A percentile compares a stretch with the other conserved stretches of the same genome.
These are phyloP conservation scores for Lactarius tabidus DNA, from an alignment of 768 basidiomycete species.

Conservation along the genomic window DNA sequence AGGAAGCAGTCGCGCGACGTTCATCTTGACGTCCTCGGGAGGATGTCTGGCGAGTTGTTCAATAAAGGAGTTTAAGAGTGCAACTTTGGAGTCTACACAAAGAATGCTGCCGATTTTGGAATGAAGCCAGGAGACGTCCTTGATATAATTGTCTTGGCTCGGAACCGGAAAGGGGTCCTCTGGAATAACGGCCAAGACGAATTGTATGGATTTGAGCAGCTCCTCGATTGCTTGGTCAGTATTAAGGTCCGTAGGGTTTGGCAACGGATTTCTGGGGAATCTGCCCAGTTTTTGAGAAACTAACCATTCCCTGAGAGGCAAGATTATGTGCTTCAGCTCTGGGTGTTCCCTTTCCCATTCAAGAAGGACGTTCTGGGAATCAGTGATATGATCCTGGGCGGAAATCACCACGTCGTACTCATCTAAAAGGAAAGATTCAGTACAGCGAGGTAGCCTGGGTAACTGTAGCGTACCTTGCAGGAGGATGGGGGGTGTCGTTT, in stretches of 20 bases:
- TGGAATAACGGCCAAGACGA: conserved; percentile 44
- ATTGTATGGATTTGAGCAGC: conserved; percentile 64
- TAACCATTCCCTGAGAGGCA: conserved; percentile 35
- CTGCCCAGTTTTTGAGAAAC: conserved; percentile 9
- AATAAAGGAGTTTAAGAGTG: conserved; percentile 41
- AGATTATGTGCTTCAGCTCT: conserved; percentile 32
- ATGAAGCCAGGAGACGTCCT: conserved; percentile 43
- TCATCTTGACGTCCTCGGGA: conserved; percentile 33
- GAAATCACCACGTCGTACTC: conserved; percentile 8
- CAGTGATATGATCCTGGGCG: conserved; percentile 11
- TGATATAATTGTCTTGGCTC: conserved; percentile 48
- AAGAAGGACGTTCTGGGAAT: conserved; percentile 3
- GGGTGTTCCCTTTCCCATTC: conserved; percentile 26
- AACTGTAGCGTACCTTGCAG: conserved; percentile 11
- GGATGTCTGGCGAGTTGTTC: conserved; percentile 36
- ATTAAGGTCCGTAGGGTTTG: conserved; percentile 22
- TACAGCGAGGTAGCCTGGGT: not conserved
- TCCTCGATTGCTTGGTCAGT: conserved; percentile 51
- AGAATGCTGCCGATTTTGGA: conserved; percentile 47
- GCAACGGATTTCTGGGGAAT: not conserved
- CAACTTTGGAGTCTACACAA: conserved; percentile 42
- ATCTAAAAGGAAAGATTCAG: conserved; percentile 11
- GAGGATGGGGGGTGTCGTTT: conserved; percentile 5
- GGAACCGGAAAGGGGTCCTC: conserved; percentile 31
- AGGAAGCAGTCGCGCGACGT: conserved; percentile 54